These are phyloP conservation scores for Leptomonas pyrrhocoris DNA, from an alignment of 208 protist species.

Conservation along the genomic window DNA sequence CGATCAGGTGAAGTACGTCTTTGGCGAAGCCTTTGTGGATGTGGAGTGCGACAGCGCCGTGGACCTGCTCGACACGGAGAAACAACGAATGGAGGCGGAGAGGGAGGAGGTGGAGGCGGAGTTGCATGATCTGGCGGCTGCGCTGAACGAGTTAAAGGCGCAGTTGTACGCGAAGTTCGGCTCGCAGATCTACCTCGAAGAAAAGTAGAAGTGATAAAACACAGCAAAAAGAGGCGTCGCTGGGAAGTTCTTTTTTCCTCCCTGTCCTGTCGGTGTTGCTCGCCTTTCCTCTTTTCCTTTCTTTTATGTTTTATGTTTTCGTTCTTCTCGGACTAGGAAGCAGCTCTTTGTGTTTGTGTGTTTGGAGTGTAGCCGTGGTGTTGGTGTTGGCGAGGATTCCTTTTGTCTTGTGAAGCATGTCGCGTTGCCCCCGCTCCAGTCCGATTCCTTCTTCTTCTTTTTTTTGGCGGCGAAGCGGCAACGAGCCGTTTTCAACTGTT, in stretches of 20 bases:
- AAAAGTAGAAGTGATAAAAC: slow-evolving; percentile 48
- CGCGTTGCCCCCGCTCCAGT: no score
- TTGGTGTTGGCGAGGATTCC: no score
- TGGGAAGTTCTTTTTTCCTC: no score
- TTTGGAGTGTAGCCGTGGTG: no score
- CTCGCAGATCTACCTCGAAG: slow-evolving; percentile 90
- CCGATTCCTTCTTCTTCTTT: no score
- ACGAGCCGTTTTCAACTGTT: no score
- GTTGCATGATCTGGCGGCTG: slow-evolving; percentile 48
- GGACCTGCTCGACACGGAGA: slow-evolving; percentile 68
- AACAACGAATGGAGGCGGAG: slow-evolving; percentile 49
- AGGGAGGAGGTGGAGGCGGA: slow-evolving; percentile 58
- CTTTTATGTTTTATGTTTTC: slow-evolving; percentile 6
- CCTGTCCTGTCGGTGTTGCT: not conserved
- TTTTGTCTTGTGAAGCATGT: no score
- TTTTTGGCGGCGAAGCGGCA: no score
- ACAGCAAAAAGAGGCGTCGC: not conserved
- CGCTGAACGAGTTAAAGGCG: slow-evolving; percentile 83
- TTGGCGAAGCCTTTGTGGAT: slow-evolving; percentile 88
- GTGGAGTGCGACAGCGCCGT: slow-evolving; percentile 64
- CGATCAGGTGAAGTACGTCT: slow-evolving; percentile 81
- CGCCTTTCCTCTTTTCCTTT: slow-evolving; percentile 1
- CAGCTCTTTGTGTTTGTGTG: not conserved
- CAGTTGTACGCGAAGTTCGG: slow-evolving; percentile 90
- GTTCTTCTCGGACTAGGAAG: not conserved